Evolutionary conservation across 2,329 filamentous ascomycete species (phyloP).

Genomic region (Penicillium sclerotiorum): DNA sequence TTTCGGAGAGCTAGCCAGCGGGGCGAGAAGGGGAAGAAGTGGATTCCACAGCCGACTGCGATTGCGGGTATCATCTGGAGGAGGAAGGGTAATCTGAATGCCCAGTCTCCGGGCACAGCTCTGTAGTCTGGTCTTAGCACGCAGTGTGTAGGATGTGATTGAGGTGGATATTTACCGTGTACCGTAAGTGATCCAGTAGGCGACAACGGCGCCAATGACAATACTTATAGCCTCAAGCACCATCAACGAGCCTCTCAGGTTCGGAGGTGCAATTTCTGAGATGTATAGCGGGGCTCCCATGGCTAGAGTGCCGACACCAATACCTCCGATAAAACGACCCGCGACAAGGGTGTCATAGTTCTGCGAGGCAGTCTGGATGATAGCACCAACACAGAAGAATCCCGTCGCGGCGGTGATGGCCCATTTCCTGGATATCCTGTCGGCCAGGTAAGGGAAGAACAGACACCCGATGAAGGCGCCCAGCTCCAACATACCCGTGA

Average conservation of each 20-base stretch:
- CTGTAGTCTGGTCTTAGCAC: not conserved
- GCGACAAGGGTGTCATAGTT: slow-evolving; percentile 33
- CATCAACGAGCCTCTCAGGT: slow-evolving; percentile 26
- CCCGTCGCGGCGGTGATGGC: slow-evolving; percentile 33
- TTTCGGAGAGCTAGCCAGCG: slow-evolving; percentile 55
- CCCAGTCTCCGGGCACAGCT: slow-evolving; percentile 34
- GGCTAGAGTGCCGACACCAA: slow-evolving; percentile 39
- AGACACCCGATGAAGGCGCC: slow-evolving; percentile 37
- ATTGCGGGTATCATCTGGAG: slow-evolving; percentile 48
- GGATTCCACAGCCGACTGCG: slow-evolving; percentile 29
- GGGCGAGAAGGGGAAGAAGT: slow-evolving; percentile 56
- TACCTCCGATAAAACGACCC: slow-evolving; percentile 41
- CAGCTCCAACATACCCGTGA: slow-evolving; percentile 49
- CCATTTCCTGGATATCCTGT: slow-evolving; percentile 46
- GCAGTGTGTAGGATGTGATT: not conserved
- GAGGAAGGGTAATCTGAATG: slow-evolving; percentile 52
- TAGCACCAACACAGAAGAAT: slow-evolving; percentile 47
- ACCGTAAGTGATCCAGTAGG: slow-evolving; percentile 49
- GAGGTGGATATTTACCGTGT: slow-evolving; percentile 34
- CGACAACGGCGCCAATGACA: slow-evolving; percentile 26
- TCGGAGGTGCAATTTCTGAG: slow-evolving; percentile 46
- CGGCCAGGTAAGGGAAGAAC: slow-evolving; percentile 42
- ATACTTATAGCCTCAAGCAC: slow-evolving; percentile 29
- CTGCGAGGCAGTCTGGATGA: slow-evolving; percentile 38
- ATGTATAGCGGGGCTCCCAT: slow-evolving; percentile 54